Evolutionary conservation across 495 filamentous ascomycete species (phyloP), one percentile per base, ranked within the genome.

Genomic region (Pyrenopolyporus hunteri): DNA sequence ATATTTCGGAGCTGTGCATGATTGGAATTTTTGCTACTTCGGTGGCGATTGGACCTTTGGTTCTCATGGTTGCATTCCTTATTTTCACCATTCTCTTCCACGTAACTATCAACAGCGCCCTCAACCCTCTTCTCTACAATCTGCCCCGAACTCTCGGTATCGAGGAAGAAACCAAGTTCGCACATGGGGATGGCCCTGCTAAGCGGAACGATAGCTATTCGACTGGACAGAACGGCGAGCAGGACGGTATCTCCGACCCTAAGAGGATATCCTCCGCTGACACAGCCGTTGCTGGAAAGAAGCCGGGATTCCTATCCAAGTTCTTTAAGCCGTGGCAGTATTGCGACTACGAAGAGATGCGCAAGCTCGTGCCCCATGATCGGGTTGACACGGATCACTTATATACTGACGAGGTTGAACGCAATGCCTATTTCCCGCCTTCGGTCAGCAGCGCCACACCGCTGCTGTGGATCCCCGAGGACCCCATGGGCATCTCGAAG

Each of bases 21-120:
- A 91, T 98, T 52, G 94, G 92, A 61, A 83, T 98, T 11, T 94
- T 98, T 64, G 92, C 80, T 57, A 87, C 92, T 44, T 85, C 80
- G 7, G 75, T 77, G 6, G 85, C 89, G 23, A 61, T 85, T 13
- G 94, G 93, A 1, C 94, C 94, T 4, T 64, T 96, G 52, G 76
- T 95, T 47, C 80, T 97, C 57, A 93, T 94, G 87, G 80, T 94
- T 58, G 75, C 90, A 57, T 87, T 93, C 76, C 80, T 96, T 16
- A 65, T 94, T 70, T 89, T 93, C 75, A 88, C 87, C 7, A 71
- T 89, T 22, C 81, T 97, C 37, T 96, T 90, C 81, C 91, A 98
- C 70, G 53, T 93, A 39, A 86, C 87, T 4, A 83, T 98, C 55
- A 91, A 93, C 78, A 71, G 72, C 33, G 89, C 94, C 23, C 79